Percentiles rank a stretch among this genome's conserved stretches.
phyloP scores from a whole-genome alignment of 2,329 filamentous ascomycete species.

The Fusarium beomiforme region DNA sequence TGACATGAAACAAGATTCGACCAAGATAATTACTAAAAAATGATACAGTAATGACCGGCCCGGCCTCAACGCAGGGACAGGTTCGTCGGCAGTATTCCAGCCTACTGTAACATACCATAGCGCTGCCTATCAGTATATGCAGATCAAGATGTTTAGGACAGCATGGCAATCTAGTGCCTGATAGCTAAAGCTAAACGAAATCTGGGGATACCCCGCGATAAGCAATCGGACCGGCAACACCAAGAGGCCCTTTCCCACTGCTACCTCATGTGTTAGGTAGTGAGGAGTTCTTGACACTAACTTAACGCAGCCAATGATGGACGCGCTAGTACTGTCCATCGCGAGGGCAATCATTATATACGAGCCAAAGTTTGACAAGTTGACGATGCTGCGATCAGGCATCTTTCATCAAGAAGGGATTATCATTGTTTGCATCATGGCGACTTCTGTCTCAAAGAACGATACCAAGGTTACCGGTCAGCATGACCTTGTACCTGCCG shows the following conservation, averaged over 20 bases:
- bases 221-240: background rate
- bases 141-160: background rate
- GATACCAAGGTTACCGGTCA: background rate
- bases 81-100: background rate
- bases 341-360: background rate
- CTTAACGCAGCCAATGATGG: background rate
- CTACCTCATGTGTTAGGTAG: background rate
- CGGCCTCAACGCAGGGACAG: background rate
- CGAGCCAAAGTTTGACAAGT: fast-evolving
- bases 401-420: background rate
- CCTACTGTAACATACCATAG: too few relatives aligned
- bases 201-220: background rate
- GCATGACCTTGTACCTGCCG: background rate
- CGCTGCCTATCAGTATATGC: background rate
- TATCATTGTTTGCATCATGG: background rate
- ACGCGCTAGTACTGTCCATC: too few relatives aligned
- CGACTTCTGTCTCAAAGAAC: background rate
- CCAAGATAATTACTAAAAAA: background rate
- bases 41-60: background rate
- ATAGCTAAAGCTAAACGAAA: background rate
- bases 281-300: too few relatives aligned
- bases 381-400: background rate
- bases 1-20: background rate
- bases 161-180: background rate
- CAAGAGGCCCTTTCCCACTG: background rate